Conservation (phyloP, 2,329 filamentous ascomycete species). For the Colletotrichum aenigma region DNA sequence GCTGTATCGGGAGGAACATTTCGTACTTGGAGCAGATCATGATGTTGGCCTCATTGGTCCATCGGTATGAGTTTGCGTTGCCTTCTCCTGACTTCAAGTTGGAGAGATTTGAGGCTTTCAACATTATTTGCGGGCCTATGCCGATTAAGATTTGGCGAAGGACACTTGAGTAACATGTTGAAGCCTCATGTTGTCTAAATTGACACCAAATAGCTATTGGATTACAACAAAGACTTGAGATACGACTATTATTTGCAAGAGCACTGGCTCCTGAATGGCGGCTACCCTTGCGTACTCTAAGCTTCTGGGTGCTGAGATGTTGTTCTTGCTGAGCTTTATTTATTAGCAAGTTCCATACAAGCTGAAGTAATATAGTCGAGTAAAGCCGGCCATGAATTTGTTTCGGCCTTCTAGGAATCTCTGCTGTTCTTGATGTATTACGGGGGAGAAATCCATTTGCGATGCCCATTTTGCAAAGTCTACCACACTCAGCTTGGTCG, state of each 20-base stretch:
- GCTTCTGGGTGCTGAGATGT: background rate
- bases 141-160: constrained; percentile 8
- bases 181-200: background rate
- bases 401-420: background rate
- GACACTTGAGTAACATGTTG: background rate
- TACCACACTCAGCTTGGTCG: background rate
- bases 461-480: background rate
- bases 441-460: background rate
- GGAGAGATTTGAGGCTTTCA: constrained; percentile 2
- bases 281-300: rapidly evolving
- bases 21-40: constrained; percentile 50
- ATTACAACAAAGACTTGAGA: background rate
- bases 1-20: constrained; percentile 33
- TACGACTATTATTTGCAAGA: background rate
- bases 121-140: constrained; percentile 2
- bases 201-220: background rate
- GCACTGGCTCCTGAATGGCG: background rate
- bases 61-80: constrained; percentile 44
- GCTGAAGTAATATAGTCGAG: background rate
- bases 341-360: background rate
- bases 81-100: background rate
- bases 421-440: background rate
- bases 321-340: background rate
- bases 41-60: constrained; percentile 43
- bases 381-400: rapidly evolving